A percentile compares a stretch with the other conserved stretches of the same genome.
Conservation (phyloP, 345 rosid genomes). For the Psidium friedrichsthalianum region DNA sequence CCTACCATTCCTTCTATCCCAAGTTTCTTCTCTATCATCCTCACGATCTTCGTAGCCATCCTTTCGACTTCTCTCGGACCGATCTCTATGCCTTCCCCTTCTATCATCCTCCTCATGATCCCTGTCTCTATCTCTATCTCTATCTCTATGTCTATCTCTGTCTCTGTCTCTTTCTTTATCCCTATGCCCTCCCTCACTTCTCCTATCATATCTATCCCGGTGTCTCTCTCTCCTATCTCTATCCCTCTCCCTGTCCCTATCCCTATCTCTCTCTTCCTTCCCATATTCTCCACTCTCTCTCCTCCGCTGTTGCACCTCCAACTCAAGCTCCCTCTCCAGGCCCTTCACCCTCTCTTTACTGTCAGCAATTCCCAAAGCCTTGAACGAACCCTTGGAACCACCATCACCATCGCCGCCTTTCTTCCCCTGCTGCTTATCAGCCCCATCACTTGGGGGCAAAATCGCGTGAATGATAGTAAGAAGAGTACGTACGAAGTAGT, state of each 20-base stretch:
- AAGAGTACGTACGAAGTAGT: conserved; percentile 74
- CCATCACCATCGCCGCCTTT: conserved; percentile 21
- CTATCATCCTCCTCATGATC: conserved; percentile 10
- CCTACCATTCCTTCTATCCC: conserved; percentile 9
- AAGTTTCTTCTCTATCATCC: conserved; percentile 2
- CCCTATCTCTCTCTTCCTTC: background rate
- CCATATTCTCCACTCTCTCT: conserved; percentile 1
- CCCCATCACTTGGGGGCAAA: conserved; percentile 46
- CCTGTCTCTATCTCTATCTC: conserved; percentile 16
- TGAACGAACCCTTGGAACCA: conserved; percentile 29
- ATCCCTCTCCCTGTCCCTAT: conserved; percentile 11
- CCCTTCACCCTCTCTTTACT: conserved; percentile 58
- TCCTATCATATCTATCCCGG: conserved; percentile 8
- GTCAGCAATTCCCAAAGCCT: conserved; percentile 59
- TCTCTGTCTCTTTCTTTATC: background rate
- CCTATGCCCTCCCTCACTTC: conserved; percentile 1
- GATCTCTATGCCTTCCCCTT: conserved; percentile 16
- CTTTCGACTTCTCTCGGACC: conserved; percentile 17
- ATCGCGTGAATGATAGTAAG: conserved; percentile 76
- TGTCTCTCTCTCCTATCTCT: conserved; percentile 6
- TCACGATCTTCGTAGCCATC: conserved; percentile 7
- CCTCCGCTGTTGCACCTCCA: conserved; percentile 29
- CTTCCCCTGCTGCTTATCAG: conserved; percentile 19
- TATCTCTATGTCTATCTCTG: background rate
- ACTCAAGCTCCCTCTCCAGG: conserved; percentile 50